Evolutionary conservation across 164 flowering plant species (phyloP), one percentile per base, ranked within the genome.

Genomic region (Kalanchoe fedtschenkoi): DNA sequence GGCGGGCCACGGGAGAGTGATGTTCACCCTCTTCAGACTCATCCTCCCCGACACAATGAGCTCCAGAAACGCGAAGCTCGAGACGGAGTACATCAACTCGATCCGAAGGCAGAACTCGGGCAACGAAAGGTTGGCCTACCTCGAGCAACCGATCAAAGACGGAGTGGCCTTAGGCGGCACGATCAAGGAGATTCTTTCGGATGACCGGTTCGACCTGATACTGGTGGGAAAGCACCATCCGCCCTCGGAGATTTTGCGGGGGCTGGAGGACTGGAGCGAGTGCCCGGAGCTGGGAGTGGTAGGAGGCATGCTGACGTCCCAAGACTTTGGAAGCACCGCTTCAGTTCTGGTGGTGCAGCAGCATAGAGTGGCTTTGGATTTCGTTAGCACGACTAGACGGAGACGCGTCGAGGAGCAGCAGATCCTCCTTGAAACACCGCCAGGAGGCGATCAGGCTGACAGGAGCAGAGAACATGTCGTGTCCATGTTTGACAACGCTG

Each of bases 311-410:
- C 74, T 81, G 0, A 72, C 77, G 2, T 72, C 79, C 11, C 34
- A 69, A 54, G 81, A 77, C 62, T 54, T 60, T n/a, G 65, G 17
- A 0, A 44, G 37, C 33, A 67, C 64, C 11, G 65, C 73, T 6
- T 72, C 79, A 2, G 72, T 75, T 10, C 56, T 81, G 64, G 78
- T 81, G 53, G 60, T 79, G 57, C 81, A 81, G 10, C 85, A 78
- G 41, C 75, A 78, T 10, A 60, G 69, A 17, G 32, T 65, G 15
- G 62, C 67, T 28, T 62, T 64, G 33, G 34, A 38, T 4, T 22
- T 62, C 10, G 21, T 19, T 0, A 39, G 42, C n/a, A n/a, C n/a
- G 1, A 44, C n/a, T 44, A 11, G n/a, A 4, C n/a, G 51, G 26
- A 44, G 51, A 44, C 51, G 9, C 6, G 51, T 44, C 0, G 51